Evolutionary conservation across 2,329 filamentous ascomycete species (phyloP), one percentile per base, ranked within the genome.

Genomic region (Talaromyces sp.): DNA sequence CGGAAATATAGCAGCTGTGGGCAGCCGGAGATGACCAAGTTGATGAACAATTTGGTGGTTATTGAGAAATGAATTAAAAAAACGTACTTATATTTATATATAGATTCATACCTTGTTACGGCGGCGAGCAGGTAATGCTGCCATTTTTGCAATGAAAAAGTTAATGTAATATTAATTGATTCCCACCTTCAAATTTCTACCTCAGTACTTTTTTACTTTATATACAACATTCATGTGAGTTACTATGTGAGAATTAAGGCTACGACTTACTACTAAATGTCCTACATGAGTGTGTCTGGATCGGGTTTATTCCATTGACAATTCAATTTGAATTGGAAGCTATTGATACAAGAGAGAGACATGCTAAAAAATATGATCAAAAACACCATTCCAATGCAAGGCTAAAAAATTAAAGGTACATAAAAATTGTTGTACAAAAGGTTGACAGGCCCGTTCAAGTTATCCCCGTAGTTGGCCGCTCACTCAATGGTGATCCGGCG

Each of bases 401-500:
- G 47, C 47, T 31, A 53, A n/a, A 53, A 36, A 2, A 11, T 53
- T 17, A n/a, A n/a, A 31, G 19, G 15, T n/a, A 31, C 27, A 53
- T 31, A 15, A 11, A 15, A n/a, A 2, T 53, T n/a, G 15, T 53
- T 31, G 17, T 53, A n/a, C 49, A 53, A n/a, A 11, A 3, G 2
- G 1, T 5, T 10, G 25, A 31, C n/a, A 29, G 10, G 6, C 10
- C 17, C 17, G 11, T 49, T 27, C 45, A 15, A 25, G 11, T 22
- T 6, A 49, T 49, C 11, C 7, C 13, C 11, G 11, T 31, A n/a
- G 25, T 29, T n/a, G 49, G 2, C 7, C 3, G n/a, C 22, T 59
- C 82, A 87, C 79, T 87, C 81, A 68, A 88, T 84, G 66, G 77
- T 79, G 71, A 89, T 86, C 77, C 82, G 85, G 75, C 82, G 82